Base-by-base conservation (phyloP, 1,139 yeast species). In the Pichia sp. region DNA sequence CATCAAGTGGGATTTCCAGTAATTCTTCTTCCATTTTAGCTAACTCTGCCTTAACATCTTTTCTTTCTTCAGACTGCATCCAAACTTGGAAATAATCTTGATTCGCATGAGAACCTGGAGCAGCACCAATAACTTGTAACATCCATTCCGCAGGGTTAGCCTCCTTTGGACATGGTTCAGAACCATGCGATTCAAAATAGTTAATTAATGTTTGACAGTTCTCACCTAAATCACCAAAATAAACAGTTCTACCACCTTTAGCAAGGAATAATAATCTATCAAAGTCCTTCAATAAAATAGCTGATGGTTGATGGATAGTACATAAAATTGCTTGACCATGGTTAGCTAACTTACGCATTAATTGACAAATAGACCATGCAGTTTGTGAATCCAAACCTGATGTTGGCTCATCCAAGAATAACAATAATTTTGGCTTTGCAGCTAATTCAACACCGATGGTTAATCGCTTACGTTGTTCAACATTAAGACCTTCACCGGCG, bases 81-180 rank as follows among this genome's bases (percentile, higher is more conserved):
- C 80, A 76, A 40, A 72, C 60, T 24, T 72, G 70, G 59, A 68
- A 68, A 75, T 77, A 76, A 57, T 76, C 76, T 48, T 68, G 68
- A 27, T 62, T 58, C 16, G 73, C 69, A 44, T 67, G 58, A 22
- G 83, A 80, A 45, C 82, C 78, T 16, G 84, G 59, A 62, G 83
- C 83, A 23, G 85, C 85, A 53, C 84, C 85, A 60, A 80, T 78
- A 54, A 77, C 76, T 54, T 79, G 78, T 58, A 80, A 67, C 63
- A 81, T 79, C 64, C 79, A 80, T 64, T 80, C 87, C 27, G 87
- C 87, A 38, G 86, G 87, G 54, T 81, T 80, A 51, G 78, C 85
- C 29, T 65, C 62, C 13, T 64, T 63, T 37, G 68, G 72, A 66
- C 80, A 76, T 49, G 67, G 62, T 24, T 68, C 61, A 43, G 77